A percentile compares a stretch with the other conserved stretches of the same genome.
Evolutionary conservation across 306 rosid species (phyloP).

Genomic region (Alnus glutinosa): DNA sequence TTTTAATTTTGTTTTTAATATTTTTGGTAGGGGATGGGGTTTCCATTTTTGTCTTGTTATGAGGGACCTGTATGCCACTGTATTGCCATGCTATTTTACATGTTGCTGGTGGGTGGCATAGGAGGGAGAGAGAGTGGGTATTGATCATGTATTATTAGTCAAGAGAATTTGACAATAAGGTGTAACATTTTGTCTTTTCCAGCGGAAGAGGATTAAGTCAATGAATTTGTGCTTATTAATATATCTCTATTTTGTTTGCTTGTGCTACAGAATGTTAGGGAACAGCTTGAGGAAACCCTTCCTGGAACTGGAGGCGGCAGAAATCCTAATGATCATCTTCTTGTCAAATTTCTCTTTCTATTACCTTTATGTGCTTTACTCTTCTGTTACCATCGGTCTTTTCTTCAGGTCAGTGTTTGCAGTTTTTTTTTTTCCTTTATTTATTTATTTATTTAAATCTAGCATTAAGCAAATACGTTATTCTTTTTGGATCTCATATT

Average conservation of each 20-base stretch:
- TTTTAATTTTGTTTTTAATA: background rate
- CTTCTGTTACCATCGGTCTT: constrained; percentile 59
- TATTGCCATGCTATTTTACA: background rate
- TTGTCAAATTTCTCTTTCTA: constrained; percentile 73
- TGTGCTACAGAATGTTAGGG: constrained; percentile 75
- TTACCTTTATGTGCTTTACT: constrained; percentile 71
- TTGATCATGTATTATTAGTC: background rate
- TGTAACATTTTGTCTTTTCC: background rate
- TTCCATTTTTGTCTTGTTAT: background rate
- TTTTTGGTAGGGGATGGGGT: background rate
- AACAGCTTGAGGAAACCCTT: constrained; percentile 73
- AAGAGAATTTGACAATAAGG: background rate
- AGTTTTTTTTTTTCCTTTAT: constrained; percentile 23
- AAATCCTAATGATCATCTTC: constrained; percentile 73
- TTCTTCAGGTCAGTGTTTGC: constrained; percentile 58
- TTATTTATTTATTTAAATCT: background rate
- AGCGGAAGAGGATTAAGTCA: background rate
- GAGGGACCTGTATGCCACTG: background rate
- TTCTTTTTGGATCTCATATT: constrained; percentile 20
- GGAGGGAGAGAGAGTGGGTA: background rate
- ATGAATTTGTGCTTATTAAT: constrained; percentile 13
- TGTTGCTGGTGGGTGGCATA: constrained; percentile 6
- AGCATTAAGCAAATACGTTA: constrained; percentile 11
- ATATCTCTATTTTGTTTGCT: constrained; percentile 21
- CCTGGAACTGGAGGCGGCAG: constrained; percentile 90